phyloP scores from a whole-genome alignment of 148 eudicot genomes.

The Rhododendron ferrugineum region DNA sequence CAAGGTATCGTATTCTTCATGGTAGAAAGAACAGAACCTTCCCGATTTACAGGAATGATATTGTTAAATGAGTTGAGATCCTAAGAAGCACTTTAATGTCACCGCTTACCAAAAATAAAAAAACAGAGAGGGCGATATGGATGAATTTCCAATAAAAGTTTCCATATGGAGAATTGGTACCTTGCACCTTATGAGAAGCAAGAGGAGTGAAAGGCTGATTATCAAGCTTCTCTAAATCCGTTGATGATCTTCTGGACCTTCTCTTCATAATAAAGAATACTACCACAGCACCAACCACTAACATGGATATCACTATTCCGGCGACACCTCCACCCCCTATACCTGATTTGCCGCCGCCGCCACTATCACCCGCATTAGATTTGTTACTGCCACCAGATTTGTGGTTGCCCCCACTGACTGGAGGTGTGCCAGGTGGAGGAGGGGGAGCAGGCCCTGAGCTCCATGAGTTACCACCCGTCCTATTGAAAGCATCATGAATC shows the following conservation, averaged over 20 bases:
- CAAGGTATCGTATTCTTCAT: not conserved
- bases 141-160: not conserved
- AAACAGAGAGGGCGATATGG: not conserved
- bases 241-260: constrained; percentile 55
- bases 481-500: constrained; percentile 23
- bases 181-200: constrained; percentile 47
- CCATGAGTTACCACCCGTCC: constrained; percentile 72
- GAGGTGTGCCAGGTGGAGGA: constrained; percentile 85
- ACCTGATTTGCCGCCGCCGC: constrained; percentile 58
- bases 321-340: constrained; percentile 73
- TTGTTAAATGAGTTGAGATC: not conserved
- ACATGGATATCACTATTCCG: constrained; percentile 68
- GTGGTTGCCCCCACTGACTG: constrained; percentile 25
- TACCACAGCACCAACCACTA: constrained; percentile 61
- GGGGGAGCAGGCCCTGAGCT: constrained; percentile 90
- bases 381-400: constrained; percentile 31
- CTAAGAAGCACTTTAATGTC: constrained; percentile 3
- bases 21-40: not conserved
- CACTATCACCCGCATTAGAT: constrained; percentile 26
- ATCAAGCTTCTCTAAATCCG: constrained; percentile 71
- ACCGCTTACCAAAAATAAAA: not conserved
- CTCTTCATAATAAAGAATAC: constrained; percentile 70
- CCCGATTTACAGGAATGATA: not conserved
- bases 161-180: constrained; percentile 18
- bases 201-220: constrained; percentile 54